These are phyloP conservation scores for Herpetomonas tarakana DNA, from an alignment of 208 protist species.

Conservation along the genomic window DNA sequence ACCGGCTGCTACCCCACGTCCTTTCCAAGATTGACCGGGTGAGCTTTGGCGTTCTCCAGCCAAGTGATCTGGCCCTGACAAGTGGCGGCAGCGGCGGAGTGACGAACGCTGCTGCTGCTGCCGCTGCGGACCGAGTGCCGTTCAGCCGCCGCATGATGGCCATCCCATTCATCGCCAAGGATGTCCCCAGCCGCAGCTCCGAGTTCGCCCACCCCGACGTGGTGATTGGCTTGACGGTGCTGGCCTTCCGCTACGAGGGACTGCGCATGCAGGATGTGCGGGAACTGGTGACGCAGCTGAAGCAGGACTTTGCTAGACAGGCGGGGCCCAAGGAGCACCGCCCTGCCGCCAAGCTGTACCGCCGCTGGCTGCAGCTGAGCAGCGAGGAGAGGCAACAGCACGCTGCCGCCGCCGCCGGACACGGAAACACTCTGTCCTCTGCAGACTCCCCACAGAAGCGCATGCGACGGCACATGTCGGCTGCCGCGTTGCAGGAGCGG, in stretches of 20 bases:
- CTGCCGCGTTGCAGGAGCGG: not conserved
- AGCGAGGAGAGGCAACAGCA: conserved; percentile 19
- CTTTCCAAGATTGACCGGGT: conserved; percentile 94
- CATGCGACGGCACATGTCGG: not conserved
- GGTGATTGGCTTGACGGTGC: conserved; percentile 90
- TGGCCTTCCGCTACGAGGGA: conserved; percentile 93
- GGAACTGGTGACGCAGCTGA: conserved; percentile 77
- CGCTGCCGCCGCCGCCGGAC: conserved; percentile 10
- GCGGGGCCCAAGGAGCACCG: conserved; percentile 85
- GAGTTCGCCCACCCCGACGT: conserved; percentile 96
- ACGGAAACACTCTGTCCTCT: conserved; percentile 4
- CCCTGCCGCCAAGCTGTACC: conserved; percentile 75
- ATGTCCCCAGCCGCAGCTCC: conserved; percentile 90
- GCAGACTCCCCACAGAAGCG: not conserved
- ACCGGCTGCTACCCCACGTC: conserved; percentile 90
- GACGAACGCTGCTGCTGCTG: not conserved
- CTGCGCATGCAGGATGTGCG: conserved; percentile 79
- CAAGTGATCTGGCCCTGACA: conserved; percentile 55
- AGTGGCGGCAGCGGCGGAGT: not conserved
- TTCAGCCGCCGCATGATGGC: conserved; percentile 82
- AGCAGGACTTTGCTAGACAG: conserved; percentile 84
- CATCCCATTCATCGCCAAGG: conserved; percentile 96
- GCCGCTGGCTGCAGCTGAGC: conserved; percentile 71
- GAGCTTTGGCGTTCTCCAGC: conserved; percentile 88
- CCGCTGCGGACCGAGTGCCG: conserved; percentile 51